Evolutionary conservation across 148 eudicot species (phyloP), one percentile per base, ranked within the genome.

Genomic region (Polygonum aviculare): DNA sequence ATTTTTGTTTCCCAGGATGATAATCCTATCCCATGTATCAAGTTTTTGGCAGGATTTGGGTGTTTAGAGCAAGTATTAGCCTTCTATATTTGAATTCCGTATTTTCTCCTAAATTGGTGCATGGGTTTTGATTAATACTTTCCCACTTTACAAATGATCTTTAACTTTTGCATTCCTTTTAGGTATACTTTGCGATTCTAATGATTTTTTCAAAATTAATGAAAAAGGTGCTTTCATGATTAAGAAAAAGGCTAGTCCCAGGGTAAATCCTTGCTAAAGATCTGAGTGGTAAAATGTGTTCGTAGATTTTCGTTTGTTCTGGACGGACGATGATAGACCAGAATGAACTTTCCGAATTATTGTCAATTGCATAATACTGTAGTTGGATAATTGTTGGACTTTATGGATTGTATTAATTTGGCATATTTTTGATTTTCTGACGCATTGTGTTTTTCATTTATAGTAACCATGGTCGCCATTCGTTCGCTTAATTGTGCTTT

Each of bases 401-500:
- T 71, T 44, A 45, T 44, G 35, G 54, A 44, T 41, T 18, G 11
- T n/a, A 5, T 72, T 19, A 9, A 44, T 45, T 19, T 41, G 75
- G 72, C 41, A 69, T 60, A 63, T 72, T 41, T 41, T 12, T 75
- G 77, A 54, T 31, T 52, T 75, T 51, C n/a, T 54, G 59, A 4
- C 31, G 21, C 33, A 26, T 44, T 36, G 67, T 12, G 39, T 77
- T 40, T 71, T n/a, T 44, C 31, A 26, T 26, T 62, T 75, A 70
- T 9, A 60, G 45, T 51, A 74, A 50, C 57, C 65, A 39, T 38
- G 74, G 9, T 79, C 11, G 52, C 57, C 21, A 55, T 71, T 39
- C 44, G 69, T 75, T 8, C 54, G 15, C 75, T 72, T 72, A 72
- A 51, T 74, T 63, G 19, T 81, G 45, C 44, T 67, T 67, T 35